These are phyloP conservation scores for Taphrina communis DNA, from an alignment of 1,139 yeast species.

Conservation along the genomic window DNA sequence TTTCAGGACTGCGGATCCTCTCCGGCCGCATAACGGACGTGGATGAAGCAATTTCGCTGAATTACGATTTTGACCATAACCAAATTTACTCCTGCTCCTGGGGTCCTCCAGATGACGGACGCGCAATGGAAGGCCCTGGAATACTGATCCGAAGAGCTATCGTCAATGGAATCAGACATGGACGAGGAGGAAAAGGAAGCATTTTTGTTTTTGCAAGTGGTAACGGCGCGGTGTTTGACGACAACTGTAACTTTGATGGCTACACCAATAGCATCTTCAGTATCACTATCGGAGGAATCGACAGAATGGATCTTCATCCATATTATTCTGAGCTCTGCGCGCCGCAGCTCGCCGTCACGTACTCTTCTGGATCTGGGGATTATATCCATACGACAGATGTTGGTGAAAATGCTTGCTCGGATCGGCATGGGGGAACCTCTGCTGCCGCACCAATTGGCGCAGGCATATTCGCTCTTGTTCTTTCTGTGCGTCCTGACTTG, in stretches of 20 bases:
- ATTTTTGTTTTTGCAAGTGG: slow-evolving; percentile 96
- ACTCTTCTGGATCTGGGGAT: slow-evolving; percentile 88
- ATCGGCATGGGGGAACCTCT: slow-evolving; percentile 91
- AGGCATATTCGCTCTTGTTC: slow-evolving; percentile 81
- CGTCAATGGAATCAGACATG: slow-evolving; percentile 81
- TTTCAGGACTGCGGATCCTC: slow-evolving; percentile 87
- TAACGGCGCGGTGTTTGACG: slow-evolving; percentile 82
- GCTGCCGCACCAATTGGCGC: slow-evolving; percentile 99
- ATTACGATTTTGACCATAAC: slow-evolving; percentile 75
- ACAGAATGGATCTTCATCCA: slow-evolving; percentile 83
- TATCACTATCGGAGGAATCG: slow-evolving; percentile 93
- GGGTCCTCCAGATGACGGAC: slow-evolving; percentile 98
- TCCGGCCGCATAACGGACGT: slow-evolving; percentile 79
- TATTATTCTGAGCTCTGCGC: slow-evolving; percentile 89
- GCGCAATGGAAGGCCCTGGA: slow-evolving; percentile 83
- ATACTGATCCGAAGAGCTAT: slow-evolving; percentile 77
- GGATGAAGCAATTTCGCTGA: slow-evolving; percentile 88
- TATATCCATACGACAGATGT: slow-evolving; percentile 91
- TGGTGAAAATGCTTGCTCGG: slow-evolving; percentile 66
- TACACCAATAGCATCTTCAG: slow-evolving; percentile 95
- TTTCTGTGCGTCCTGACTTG: slow-evolving; percentile 77
- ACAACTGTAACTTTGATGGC: slow-evolving; percentile 96
- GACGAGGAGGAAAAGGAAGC: slow-evolving; percentile 81
- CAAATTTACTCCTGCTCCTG: slow-evolving; percentile 97
- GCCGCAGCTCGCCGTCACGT: slow-evolving; percentile 95